These are phyloP conservation scores for Coemansia sp. DNA, from an alignment of 192 early-diverging fungal genomes.

Conservation along the genomic window DNA sequence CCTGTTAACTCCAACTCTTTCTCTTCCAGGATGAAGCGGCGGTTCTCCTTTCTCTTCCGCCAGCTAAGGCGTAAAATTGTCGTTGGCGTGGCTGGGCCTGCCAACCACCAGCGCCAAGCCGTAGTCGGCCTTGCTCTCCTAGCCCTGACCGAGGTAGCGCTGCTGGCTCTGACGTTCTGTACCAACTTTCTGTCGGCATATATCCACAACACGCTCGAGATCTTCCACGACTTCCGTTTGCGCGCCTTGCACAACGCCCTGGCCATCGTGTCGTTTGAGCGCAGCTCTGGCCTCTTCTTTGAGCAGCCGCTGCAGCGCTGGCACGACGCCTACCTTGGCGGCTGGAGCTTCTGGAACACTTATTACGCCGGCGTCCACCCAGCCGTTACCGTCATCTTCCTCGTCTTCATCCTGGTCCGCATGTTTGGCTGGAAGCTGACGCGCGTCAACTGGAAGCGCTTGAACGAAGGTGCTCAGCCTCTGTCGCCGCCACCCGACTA, in stretches of 20 bases:
- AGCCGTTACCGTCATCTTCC: slow-evolving; percentile 48
- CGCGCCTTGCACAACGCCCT: slow-evolving; percentile 52
- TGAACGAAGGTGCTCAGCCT: slow-evolving; percentile 38
- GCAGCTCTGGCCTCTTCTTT: slow-evolving; percentile 41
- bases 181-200: slow-evolving; percentile 57
- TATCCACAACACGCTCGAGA: slow-evolving; percentile 54
- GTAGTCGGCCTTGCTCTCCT: slow-evolving; percentile 48
- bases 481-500: slow-evolving; percentile 35
- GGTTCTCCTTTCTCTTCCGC: slow-evolving; percentile 42
- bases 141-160: slow-evolving; percentile 51
- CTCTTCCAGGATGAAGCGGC: slow-evolving; percentile 40
- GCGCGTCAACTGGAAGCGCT: slow-evolving; percentile 57
- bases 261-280: slow-evolving; percentile 51
- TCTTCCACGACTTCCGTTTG: slow-evolving; percentile 53
- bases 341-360: slow-evolving; percentile 58
- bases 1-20: slow-evolving; percentile 11
- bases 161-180: slow-evolving; percentile 56
- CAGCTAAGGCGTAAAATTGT: slow-evolving; percentile 53
- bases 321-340: slow-evolving; percentile 41
- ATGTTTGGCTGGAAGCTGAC: slow-evolving; percentile 58
- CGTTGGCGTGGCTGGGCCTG: slow-evolving; percentile 46
- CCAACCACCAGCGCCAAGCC: slow-evolving; percentile 53
- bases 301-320: slow-evolving; percentile 57
- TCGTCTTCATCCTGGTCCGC: slow-evolving; percentile 53
- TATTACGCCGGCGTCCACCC: slow-evolving; percentile 58